Percentiles rank a stretch among this genome's conserved stretches.
Evolutionary conservation across 164 flowering plant genomes (phyloP).

Genomic region (Kalanchoe fedtschenkoi): DNA sequence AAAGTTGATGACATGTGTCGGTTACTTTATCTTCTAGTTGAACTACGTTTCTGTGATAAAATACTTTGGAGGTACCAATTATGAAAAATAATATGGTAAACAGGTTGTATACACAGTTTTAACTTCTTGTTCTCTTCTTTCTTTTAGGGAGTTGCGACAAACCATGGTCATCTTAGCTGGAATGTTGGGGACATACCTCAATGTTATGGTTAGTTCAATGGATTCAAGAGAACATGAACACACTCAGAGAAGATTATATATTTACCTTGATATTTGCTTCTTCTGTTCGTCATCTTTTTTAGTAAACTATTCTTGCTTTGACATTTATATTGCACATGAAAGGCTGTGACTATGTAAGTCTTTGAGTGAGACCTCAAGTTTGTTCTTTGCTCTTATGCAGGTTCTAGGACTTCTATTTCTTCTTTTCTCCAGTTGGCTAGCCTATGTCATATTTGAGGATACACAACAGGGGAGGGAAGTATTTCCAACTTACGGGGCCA

Average conservation of each 20-base stretch:
- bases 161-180: conserved; percentile 58
- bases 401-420: conserved; percentile 69
- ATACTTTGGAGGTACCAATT: neutral
- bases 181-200: conserved; percentile 75
- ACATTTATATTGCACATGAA: too few relatives aligned
- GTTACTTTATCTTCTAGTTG: too few relatives aligned
- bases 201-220: conserved; percentile 54
- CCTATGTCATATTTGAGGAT: conserved; percentile 93
- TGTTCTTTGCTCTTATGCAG: conserved; percentile 34
- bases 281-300: neutral
- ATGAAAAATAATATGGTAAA: neutral
- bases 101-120: neutral
- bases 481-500: conserved; percentile 69
- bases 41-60: too few relatives aligned
- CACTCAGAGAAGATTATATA: neutral
- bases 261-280: neutral
- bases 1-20: too few relatives aligned
- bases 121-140: conserved; percentile 10
- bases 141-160: conserved; percentile 51
- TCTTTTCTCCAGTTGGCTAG: conserved; percentile 87
- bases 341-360: neutral
- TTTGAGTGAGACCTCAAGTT: neutral
- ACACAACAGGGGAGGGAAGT: conserved; percentile 52
- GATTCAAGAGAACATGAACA: neutral
- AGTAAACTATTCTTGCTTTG: neutral